Base-by-base conservation (phyloP, 2,329 filamentous ascomycete genomes). In the Pochonia chlamydosporia region DNA sequence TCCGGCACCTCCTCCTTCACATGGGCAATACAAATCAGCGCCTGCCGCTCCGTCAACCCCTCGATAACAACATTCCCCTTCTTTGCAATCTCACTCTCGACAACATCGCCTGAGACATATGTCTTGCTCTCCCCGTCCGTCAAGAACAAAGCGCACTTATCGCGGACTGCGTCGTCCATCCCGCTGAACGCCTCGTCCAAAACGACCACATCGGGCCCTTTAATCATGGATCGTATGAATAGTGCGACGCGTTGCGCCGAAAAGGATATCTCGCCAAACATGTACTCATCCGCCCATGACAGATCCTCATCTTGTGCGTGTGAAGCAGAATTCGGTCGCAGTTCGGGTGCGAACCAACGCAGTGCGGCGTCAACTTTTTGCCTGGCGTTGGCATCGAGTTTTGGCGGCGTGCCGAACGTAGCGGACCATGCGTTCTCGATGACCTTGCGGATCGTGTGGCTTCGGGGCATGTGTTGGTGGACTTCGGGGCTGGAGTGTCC, bases 401-500 rank as follows among this genome's bases (percentile, higher is more conserved):
- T 76, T 0, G 93, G 85, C 51, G 76, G 81, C 1, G 82, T 76
- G 14, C 86, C 75, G 55, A 95, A 95, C 0, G 93, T 96, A 49
- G 95, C 88, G 2, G 90, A 85, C 85, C 89, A 97, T 0, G 92
- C 90, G 43, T 85, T 92, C 61, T 93, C 89, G 1, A 99, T 64
- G 0, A 89, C 79, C 43, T 85, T 76, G 2, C 89, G 79, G 9
- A 96, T 69, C 0, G 83, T 85, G 40, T 96, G 72, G 30, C 78
- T 74, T 42, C 85, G 84, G 1, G 93, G 92, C 69, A 97, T 96
- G 65, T 95, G 90, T 44, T 89, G 84, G 59, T 97, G 91, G 4
- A 97, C 87, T 63, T 97, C 93, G 0, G 93, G 93, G 51, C 89
- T 95, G 0, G 90, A 93, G 63, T 97, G 91, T 10, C 93, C 93